Evolutionary conservation across 148 eudicot genomes (phyloP).

Genomic region (Rhododendron mucronatum): DNA sequence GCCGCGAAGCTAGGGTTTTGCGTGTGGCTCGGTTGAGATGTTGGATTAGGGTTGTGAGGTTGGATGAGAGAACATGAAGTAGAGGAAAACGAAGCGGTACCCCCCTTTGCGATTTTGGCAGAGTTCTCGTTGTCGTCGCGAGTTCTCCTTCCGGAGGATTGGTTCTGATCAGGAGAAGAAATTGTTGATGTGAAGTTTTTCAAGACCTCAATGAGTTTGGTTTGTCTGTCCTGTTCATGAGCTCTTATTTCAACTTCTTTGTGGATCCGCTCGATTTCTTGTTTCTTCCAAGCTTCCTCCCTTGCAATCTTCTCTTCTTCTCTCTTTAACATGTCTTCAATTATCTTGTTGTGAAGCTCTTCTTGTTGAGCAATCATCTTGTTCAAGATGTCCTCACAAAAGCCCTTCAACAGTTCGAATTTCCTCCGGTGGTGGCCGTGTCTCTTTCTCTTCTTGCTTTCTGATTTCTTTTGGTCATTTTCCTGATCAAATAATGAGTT

Average conservation of each 20-base stretch:
- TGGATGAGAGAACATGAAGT: constrained; percentile 18
- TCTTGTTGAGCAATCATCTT: constrained; percentile 75
- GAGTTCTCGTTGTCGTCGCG: constrained; percentile 13
- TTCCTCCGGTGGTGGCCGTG: constrained; percentile 23
- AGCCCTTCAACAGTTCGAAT: constrained; percentile 59
- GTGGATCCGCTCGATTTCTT: constrained; percentile 57
- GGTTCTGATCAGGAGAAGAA: background rate
- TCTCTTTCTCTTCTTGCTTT: constrained; percentile 38
- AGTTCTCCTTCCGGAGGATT: background rate
- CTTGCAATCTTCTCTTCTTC: constrained; percentile 61
- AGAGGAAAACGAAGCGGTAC: constrained; percentile 15
- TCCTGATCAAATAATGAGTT: constrained; percentile 7
- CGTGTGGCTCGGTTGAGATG: constrained; percentile 15
- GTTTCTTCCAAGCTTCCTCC: constrained; percentile 78
- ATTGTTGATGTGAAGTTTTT: constrained; percentile 43
- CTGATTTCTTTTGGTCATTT: constrained; percentile 6
- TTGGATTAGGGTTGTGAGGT: constrained; percentile 23
- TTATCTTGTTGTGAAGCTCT: constrained; percentile 58
- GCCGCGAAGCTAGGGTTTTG: constrained; percentile 13
- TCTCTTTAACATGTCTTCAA: constrained; percentile 64
- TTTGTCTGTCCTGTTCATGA: constrained; percentile 67
- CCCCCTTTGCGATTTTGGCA: constrained; percentile 23
- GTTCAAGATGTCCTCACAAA: constrained; percentile 58
- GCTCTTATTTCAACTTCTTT: constrained; percentile 59
- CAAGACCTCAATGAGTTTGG: constrained; percentile 52